Percentiles rank a stretch among this genome's conserved stretches.
These are phyloP conservation scores for Oenanthe javanica DNA, from an alignment of 140 eudicot species.

Conservation along the genomic window DNA sequence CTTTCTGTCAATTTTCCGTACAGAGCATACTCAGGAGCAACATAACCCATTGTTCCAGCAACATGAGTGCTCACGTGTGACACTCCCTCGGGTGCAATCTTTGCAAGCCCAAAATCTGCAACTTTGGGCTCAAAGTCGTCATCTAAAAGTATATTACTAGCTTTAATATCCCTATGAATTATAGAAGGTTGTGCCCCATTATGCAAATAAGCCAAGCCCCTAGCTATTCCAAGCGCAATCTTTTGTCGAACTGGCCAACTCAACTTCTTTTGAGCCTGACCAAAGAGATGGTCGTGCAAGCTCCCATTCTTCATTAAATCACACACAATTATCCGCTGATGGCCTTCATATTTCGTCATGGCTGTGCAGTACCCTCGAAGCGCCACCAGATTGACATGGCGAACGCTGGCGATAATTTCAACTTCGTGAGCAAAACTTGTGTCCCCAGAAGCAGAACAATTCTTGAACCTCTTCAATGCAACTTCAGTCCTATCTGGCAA, in stretches of 20 bases:
- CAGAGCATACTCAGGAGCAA: constrained; percentile 11
- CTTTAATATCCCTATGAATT: constrained; percentile 8
- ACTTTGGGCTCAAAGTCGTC: constrained; percentile 1
- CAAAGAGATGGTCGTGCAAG: constrained; percentile 10
- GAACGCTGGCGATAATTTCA: constrained; percentile 1
- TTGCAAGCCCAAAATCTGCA: constrained; percentile 11
- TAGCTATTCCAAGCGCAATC: constrained; percentile 5
- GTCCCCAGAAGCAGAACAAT: not conserved
- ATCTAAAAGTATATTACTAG: constrained; percentile 8
- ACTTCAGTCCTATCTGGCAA: constrained; percentile 7
- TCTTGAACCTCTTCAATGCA: constrained; percentile 7
- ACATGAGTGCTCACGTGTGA: constrained; percentile 3
- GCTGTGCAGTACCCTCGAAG: constrained; percentile 1
- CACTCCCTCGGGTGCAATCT: constrained; percentile 6
- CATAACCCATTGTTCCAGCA: constrained; percentile 11
- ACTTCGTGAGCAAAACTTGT: constrained; percentile 1
- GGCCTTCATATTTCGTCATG: constrained; percentile 1
- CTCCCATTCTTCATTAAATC: constrained; percentile 4
- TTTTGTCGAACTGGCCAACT: constrained; percentile 11
- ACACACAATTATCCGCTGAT: constrained; percentile 9
- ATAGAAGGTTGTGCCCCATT: constrained; percentile 8
- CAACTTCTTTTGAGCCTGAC: not conserved
- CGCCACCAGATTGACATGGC: constrained; percentile 7
- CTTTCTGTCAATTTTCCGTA: constrained; percentile 1
- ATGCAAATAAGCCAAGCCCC: constrained; percentile 5